Base-by-base conservation (phyloP, 2,329 filamentous ascomycete species). In the Hymenoscyphus fructigenus region DNA sequence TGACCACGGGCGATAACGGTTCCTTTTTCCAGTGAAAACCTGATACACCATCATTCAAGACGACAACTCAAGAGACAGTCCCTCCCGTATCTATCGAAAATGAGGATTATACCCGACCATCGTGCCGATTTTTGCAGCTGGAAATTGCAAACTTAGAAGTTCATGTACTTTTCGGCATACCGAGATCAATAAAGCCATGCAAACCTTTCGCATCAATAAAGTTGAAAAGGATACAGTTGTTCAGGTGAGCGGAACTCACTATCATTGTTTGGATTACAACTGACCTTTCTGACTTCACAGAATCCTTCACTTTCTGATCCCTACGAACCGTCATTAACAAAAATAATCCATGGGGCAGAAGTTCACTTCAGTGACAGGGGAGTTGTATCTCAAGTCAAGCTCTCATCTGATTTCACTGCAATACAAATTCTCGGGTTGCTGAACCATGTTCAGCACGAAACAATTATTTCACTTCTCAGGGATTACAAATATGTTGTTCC, bases 351-450 rank as follows among this genome's bases (percentile, higher is more conserved):
- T 17, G 60, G 38, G 9, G 63, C 66, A 2, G 56, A 4, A 15
- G 63, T 63, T 12, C 59, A 60, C 26, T 67, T 67, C 56, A 38
- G 32, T 32, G 60, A 17, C 15, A 58, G 66, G 6, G 60, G 53
- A 15, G 36, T 64, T 36, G 61, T 67, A 50, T 36, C 53, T 32
- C 23, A 34, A 9, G 44, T 67, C 41, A 61, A 63, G 32, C 66
- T 67, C 12, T 28, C 50, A 10, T 65, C 61, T 2, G 66, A 67
- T 38, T 62, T 60, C 29, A 67, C 67, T 1, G 50, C 53, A 9
- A 61, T 67, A 14, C 64, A 67, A 32, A 63, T 69, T 12, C 14
- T 59, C 12, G 62, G 60, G 2, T 60, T 69, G 9, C 26, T 44
- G 2, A 5, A 57, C 1, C 12, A 62, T 41, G 50, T 55, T 10